phyloP scores from a whole-genome alignment of 2,329 filamentous ascomycete species.

The Sporothrix dimorphospora region DNA sequence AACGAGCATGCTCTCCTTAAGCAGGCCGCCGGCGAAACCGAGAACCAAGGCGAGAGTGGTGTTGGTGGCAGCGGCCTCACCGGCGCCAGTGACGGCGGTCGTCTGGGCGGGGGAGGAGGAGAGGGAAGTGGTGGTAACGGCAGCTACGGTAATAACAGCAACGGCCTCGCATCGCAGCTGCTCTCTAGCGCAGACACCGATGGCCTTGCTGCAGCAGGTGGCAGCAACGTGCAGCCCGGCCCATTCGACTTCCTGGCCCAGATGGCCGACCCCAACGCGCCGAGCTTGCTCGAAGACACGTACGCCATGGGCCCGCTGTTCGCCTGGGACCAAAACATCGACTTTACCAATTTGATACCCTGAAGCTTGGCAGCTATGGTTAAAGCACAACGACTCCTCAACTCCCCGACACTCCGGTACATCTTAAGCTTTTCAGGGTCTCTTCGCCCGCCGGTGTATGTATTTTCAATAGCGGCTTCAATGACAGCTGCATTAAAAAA shows the following conservation, averaged over 20 bases:
- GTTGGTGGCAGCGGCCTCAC: background rate
- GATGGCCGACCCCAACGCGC: conserved; percentile 24
- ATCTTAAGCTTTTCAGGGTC: background rate
- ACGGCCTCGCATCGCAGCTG: background rate
- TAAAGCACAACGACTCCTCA: background rate
- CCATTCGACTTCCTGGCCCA: conserved; percentile 24
- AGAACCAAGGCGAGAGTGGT: background rate
- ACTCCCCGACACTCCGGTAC: background rate
- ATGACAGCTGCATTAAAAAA: too few relatives aligned
- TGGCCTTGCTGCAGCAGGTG: background rate
- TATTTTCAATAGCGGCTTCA: background rate
- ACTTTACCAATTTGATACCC: conserved; percentile 23
- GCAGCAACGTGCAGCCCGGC: background rate
- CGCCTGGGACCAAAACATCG: conserved; percentile 30
- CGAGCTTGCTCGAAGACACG: conserved; percentile 25
- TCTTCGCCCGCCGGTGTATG: background rate
- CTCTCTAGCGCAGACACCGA: background rate
- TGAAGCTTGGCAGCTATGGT: background rate
- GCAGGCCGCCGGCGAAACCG: conserved; percentile 20
- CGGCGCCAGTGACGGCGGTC: background rate
- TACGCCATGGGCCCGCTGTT: conserved; percentile 29
- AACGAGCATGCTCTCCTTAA: conserved; percentile 28
- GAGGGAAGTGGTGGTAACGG: background rate
- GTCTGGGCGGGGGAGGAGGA: background rate
- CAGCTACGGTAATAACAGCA: background rate